Evolutionary conservation across 1,139 yeast species (phyloP).

Genomic region (Zygotorulaspora mrakii): DNA sequence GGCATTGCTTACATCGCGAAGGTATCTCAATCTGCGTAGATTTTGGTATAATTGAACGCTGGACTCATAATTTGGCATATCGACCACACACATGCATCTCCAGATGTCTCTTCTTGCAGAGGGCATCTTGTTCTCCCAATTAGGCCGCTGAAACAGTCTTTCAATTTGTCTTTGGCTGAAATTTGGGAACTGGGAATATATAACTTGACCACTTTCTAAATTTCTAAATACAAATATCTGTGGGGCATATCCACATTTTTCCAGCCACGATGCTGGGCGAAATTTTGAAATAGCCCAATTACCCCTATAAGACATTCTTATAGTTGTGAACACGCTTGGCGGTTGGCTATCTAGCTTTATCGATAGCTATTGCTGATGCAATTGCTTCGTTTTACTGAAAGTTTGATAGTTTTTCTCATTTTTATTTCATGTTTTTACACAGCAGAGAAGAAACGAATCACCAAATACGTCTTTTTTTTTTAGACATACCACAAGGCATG

Average conservation of each 20-base stretch:
- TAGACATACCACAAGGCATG: too few species aligned
- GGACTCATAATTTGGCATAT: constrained; percentile 56
- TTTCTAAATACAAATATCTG: constrained; percentile 80
- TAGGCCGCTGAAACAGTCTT: constrained; percentile 66
- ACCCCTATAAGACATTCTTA: constrained; percentile 1
- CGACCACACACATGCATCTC: constrained; percentile 87
- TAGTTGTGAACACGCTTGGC: neutral
- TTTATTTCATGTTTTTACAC: too few species aligned
- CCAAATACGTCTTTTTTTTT: neutral
- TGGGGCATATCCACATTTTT: constrained; percentile 62
- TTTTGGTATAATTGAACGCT: constrained; percentile 76
- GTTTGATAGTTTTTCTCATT: too few species aligned
- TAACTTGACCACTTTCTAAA: constrained; percentile 82
- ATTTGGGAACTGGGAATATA: constrained; percentile 81
- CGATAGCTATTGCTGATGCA: too few species aligned
- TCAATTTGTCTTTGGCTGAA: constrained; percentile 62
- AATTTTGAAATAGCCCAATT: constrained; percentile 32
- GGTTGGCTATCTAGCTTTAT: too few species aligned
- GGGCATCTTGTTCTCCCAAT: constrained; percentile 87
- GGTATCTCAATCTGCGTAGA: constrained; percentile 65
- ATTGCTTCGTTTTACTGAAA: too few species aligned
- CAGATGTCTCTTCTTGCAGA: constrained; percentile 76
- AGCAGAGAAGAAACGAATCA: neutral
- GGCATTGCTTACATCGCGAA: constrained; percentile 59
- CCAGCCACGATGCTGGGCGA: constrained; percentile 49